Evolutionary conservation across 1,284 basidiomycete species (phyloP), one percentile per base, ranked within the genome.

Genomic region (Ganoderma sinense): DNA sequence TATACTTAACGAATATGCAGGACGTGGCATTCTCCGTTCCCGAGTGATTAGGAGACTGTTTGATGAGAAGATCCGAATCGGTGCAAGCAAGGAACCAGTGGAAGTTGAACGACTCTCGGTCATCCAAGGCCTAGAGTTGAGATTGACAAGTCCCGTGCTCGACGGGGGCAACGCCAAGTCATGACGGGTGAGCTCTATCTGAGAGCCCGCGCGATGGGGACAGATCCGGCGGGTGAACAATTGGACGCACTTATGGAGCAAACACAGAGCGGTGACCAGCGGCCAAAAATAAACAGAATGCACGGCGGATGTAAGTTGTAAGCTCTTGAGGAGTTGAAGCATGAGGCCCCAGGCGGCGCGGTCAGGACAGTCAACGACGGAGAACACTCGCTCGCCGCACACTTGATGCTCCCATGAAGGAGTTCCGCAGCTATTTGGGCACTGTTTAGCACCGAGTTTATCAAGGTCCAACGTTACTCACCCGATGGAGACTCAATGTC

Each of bases 121-220:
- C 23, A 23, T 51, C 26, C 45, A 10, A 16, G 14, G 53, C 29
- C 13, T 55, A 14, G 26, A 29, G 14, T 26, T 55, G 53, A 16
- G 5, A 16, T 31, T 55, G 53, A 55, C 53, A 31, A 55, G 53
- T 23, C n/a, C 39, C 33, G 39, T 36, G 23, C 67, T 40, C 23
- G 58, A 59, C 64, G 69, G 65, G 20, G 63, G 62, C 41, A 62
- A 51, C 53, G 39, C 29, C 59, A 48, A 39, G 48, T 41, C 65
- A 41, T 59, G 36, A 31, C 65, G 67, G 64, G 39, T 39, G 26
- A 68, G 71, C 65, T 68, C 67, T 72, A 72, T 65, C 67, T 67
- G 69, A 72, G 56, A 48, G 20, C 41, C 31, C 62, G 64, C 59
- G 53, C 61, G 58, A 64, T 64, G 53, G 48, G 40, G 67, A 70